phyloP scores from a whole-genome alignment of 192 early-diverging fungal species.

The Powellomyces hirtus region DNA sequence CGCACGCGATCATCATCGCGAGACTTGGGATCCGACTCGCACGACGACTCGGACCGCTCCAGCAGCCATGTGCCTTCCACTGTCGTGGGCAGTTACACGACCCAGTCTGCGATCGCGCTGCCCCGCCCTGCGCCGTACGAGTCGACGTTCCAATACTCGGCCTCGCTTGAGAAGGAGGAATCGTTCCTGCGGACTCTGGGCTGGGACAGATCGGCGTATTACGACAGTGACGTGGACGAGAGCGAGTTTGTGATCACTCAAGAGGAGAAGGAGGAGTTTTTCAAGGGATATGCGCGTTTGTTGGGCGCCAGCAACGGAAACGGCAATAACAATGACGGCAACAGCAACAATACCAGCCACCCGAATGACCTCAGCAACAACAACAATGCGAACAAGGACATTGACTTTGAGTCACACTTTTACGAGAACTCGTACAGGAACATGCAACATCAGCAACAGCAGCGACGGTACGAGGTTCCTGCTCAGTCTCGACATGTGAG shows the following conservation, averaged over 20 bases:
- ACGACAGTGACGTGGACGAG: slow-evolving; percentile 27
- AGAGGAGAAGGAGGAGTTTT: slow-evolving; percentile 31
- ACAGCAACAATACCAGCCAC: not conserved
- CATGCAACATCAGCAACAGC: not conserved
- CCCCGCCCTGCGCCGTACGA: slow-evolving; percentile 13
- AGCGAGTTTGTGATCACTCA: slow-evolving; percentile 27
- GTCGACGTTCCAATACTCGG: slow-evolving; percentile 26
- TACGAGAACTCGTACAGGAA: too few species aligned
- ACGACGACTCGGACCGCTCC: not conserved
- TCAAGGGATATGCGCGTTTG: slow-evolving; percentile 12
- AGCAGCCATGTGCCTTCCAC: too few species aligned
- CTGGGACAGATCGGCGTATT: slow-evolving; percentile 22
- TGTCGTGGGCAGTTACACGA: too few species aligned
- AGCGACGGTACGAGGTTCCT: not conserved
- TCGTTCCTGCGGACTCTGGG: slow-evolving; percentile 23
- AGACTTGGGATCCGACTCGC: not conserved
- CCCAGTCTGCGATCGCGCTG: too few species aligned
- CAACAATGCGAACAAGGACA: too few species aligned
- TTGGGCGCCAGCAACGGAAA: not conserved
- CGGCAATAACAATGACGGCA: not conserved
- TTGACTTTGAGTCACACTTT: too few species aligned
- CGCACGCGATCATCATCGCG: slow-evolving; percentile 2
- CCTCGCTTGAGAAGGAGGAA: slow-evolving; percentile 28
- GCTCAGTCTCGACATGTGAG: not conserved
- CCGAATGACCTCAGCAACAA: not conserved